Evolutionary conservation across 306 rosid genomes (phyloP), one percentile per base, ranked within the genome.

Genomic region (Trifolium subterraneum): DNA sequence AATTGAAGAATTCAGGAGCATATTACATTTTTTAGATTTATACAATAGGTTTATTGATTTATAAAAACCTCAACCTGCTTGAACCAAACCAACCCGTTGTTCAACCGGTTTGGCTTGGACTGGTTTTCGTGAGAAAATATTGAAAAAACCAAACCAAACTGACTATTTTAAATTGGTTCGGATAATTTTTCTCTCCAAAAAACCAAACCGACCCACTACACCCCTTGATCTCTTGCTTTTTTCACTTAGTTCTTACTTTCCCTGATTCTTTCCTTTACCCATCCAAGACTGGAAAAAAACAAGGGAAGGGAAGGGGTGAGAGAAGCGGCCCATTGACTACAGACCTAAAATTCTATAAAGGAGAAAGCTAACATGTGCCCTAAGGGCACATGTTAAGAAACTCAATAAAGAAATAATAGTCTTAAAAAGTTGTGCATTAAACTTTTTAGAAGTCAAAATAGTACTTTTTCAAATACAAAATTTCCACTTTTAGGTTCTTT

Each of bases 251-350:
- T 42, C 48, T 59, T 42, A 13, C 54, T 20, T 20, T 11, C 54
- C 76, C 19, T 10, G 42, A 35, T n/a, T 68, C 59, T 45, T 15
- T 67, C 38, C 54, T 4, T 47, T 68, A 25, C 58, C 48, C 36
- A 25, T 45, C 58, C 25, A 0, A 51, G 58, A 18, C 58, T 14
- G 52, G 15, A 47, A 47, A 47, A 47, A 47, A 15, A 47, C 5
- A 2, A 14, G 15, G 35, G 6, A 15, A n/a, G 11, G 35, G 59
- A 33, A 22, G 10, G 41, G 29, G 45, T 48, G 45, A 48, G 44
- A 39, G 25, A 9, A 15, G n/a, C 10, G 6, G 73, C 61, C 39
- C 18, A 23, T 42, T 67, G 23, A 23, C 56, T 22, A 56, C 56
- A 23, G 25, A 13, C 42, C 56, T 2, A 58, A 58, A 39, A 41